Base-by-base conservation (phyloP, 768 basidiomycete genomes). In the Agrocybe praecox region DNA sequence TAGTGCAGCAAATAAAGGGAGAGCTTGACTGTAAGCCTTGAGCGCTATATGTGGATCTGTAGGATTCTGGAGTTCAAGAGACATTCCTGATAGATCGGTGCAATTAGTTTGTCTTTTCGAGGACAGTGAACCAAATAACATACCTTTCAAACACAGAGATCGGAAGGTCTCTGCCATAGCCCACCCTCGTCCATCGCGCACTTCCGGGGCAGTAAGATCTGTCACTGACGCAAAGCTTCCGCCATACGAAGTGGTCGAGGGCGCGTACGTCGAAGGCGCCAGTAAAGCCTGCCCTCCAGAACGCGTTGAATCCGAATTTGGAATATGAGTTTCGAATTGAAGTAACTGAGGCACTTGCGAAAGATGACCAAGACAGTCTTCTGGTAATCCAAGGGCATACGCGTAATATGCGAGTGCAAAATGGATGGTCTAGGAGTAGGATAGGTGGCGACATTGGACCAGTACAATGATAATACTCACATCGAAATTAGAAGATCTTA, bases 131-230 rank as follows among this genome's bases (percentile, higher is more conserved):
- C 26, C 22, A 52, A 14, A 3, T 23, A 5, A 68, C 76, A 60
- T 33, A 92, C 94, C 94, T 78, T 89, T 82, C 22, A 95, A 72
- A 69, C 92, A 93, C 46, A 87, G 72, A 49, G 89, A 90, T 34
- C 94, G 82, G 56, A 95, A 72, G 2, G 85, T 80, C 67, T 95
- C 92, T 14, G 82, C 77, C 62, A 88, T 76, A 0, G 85, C 82
- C 90, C 90, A 94, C 22, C 80, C 82, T 64, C 83, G 80, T 15
- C 88, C 89, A 64, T 92, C 88, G 49, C 76, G 77, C 48, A 91
- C 80, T 57, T 89, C 86, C 4, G 82, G 72, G 22, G 76, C 63
- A 6, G 75, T 74, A 0, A 74, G 61, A 18, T 79, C 69, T 6
- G 75, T 69, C 15, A 74, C 62, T 0, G 84, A 79, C 2, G 75